A percentile compares a stretch with the other conserved stretches of the same genome.
Conservation (phyloP, 1,139 yeast genomes). For the Taphrina communis region DNA sequence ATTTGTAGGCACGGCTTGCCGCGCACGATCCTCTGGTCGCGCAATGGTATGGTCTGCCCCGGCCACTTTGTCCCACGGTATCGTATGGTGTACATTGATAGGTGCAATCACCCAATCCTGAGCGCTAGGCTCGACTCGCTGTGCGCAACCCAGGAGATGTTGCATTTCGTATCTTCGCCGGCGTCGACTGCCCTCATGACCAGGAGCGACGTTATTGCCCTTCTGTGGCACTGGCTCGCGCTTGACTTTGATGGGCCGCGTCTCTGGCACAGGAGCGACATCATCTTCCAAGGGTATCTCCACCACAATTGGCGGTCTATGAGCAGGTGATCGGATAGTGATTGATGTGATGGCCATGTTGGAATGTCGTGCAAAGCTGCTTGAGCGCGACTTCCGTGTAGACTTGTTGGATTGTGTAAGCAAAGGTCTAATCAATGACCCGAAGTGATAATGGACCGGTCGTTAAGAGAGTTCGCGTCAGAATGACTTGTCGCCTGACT, state of each 20-base stretch:
- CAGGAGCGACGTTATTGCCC: conserved; percentile 18
- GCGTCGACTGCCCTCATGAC: conserved; percentile 26
- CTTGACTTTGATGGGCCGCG: conserved; percentile 5
- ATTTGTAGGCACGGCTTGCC: background rate
- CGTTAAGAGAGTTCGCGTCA: too few species aligned
- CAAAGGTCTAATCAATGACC: background rate
- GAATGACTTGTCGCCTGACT: too few species aligned
- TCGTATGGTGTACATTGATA: background rate
- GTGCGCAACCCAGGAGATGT: conserved; percentile 17
- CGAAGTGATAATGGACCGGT: too few species aligned
- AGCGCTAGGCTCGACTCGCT: conserved; percentile 13
- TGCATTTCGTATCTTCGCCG: conserved; percentile 19
- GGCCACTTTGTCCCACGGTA: conserved; percentile 8
- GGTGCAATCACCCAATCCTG: conserved; percentile 22
- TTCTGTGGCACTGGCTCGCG: conserved; percentile 24
- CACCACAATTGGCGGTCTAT: conserved; percentile 2
- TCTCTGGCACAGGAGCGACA: background rate
- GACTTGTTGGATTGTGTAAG: background rate
- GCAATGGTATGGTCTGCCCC: background rate
- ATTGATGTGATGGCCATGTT: conserved; percentile 17
- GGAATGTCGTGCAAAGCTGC: too few species aligned
- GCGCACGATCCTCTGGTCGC: background rate
- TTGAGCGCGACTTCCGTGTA: too few species aligned
- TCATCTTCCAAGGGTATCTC: conserved; percentile 22
- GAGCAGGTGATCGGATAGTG: conserved; percentile 3